These are phyloP conservation scores for Boletus reticuloceps DNA, from an alignment of 768 basidiomycete genomes.

Conservation along the genomic window DNA sequence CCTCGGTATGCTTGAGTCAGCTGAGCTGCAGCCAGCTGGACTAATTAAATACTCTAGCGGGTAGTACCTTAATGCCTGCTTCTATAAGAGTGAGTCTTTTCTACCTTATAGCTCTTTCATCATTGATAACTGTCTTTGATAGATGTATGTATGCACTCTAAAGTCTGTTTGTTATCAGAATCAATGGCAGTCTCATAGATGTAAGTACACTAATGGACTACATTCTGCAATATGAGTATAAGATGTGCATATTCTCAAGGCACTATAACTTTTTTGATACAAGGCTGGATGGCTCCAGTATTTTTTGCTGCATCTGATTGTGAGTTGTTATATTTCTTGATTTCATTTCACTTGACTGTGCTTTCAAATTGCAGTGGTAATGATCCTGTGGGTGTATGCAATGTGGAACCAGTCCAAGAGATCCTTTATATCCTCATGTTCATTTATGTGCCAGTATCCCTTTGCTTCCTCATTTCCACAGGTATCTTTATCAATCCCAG, in stretches of 20 bases:
- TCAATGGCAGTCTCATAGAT: neutral
- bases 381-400: constrained; percentile 14
- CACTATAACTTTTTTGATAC: neutral
- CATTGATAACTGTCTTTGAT: neutral
- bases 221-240: no score
- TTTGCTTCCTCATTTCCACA: neutral
- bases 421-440: constrained; percentile 1
- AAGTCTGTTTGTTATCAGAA: neutral
- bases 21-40: no score
- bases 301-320: constrained; percentile 10
- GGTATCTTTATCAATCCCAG: constrained; percentile 5
- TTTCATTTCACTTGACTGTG: neutral
- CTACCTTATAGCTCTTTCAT: neutral
- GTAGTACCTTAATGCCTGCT: neutral
- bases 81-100: neutral
- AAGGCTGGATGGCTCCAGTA: neutral
- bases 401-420: constrained; percentile 9
- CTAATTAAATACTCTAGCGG: neutral
- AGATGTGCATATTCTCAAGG: neutral
- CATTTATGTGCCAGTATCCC: neutral
- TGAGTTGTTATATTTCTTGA: neutral
- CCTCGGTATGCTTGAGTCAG: neutral
- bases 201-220: neutral
- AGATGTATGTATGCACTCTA: neutral
- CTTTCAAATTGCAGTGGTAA: constrained; percentile 3